These are phyloP conservation scores for Phytophthora sp. DNA, from an alignment of 352 stramenopile genomes.

Conservation along the genomic window DNA sequence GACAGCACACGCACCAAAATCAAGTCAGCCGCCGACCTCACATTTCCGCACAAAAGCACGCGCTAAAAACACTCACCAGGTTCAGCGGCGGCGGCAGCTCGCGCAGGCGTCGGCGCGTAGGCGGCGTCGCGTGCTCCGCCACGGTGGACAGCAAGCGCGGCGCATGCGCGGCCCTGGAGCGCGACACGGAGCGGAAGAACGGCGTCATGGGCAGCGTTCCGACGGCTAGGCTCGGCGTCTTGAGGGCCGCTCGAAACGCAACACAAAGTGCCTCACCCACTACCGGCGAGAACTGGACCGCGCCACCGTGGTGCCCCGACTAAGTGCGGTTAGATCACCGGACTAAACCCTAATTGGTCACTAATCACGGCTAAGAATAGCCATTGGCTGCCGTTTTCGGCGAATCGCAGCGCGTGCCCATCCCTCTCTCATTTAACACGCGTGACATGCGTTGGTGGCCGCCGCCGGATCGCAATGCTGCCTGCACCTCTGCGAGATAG, in stretches of 20 bases:
- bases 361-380: slow-evolving; percentile 2
- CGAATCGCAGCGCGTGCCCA: slow-evolving; percentile 17
- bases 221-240: slow-evolving; percentile 4
- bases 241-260: slow-evolving; percentile 22
- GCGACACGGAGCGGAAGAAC: slow-evolving; percentile 36
- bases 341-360: slow-evolving; percentile 4
- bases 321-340: slow-evolving; percentile 6
- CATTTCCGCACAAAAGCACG: not conserved
- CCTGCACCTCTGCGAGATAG: too few relatives aligned
- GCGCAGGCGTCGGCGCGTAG: slow-evolving; percentile 58
- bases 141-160: slow-evolving; percentile 45
- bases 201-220: slow-evolving; percentile 34
- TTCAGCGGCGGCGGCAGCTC: slow-evolving; percentile 81
- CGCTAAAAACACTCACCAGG: slow-evolving; percentile 46
- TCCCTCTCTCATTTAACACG: slow-evolving; percentile 28
- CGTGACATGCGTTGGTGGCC: not conserved
- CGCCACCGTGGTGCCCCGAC: not conserved
- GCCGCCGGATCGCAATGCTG: not conserved
- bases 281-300: slow-evolving; percentile 9
- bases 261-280: slow-evolving; percentile 9
- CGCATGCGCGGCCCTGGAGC: slow-evolving; percentile 6
- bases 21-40: not conserved
- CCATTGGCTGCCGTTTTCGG: slow-evolving; percentile 3
- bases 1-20: not conserved
- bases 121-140: slow-evolving; percentile 40